phyloP scores from a whole-genome alignment of 164 flowering plant species.

The Nelumbo lutea region DNA sequence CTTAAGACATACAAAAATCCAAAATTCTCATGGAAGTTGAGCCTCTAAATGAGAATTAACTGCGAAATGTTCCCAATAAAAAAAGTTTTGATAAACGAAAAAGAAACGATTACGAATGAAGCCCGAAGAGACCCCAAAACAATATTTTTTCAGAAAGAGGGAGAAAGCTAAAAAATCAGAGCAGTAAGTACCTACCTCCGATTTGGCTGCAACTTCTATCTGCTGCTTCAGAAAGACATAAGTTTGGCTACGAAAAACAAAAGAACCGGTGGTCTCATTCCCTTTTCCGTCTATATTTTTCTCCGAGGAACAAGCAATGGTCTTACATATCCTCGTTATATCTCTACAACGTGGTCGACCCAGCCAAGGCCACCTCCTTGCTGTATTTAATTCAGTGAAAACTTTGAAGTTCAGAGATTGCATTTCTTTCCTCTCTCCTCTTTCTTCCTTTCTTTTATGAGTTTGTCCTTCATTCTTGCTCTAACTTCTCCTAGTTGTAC shows the following conservation, averaged over 20 bases:
- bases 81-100: no score
- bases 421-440: constrained; percentile 21
- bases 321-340: constrained; percentile 17
- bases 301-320: constrained; percentile 46
- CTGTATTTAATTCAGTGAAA: constrained; percentile 27
- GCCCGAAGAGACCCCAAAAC: no score
- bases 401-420: constrained; percentile 39
- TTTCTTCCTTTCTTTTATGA: no score
- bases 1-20: no score
- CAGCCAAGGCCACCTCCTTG: constrained; percentile 5
- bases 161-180: no score
- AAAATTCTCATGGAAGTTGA: no score
- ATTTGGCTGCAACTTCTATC: constrained; percentile 84
- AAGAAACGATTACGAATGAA: no score
- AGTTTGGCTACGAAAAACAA: constrained; percentile 57
- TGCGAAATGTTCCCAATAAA: no score
- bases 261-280: constrained; percentile 32
- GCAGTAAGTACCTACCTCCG: constrained; percentile 50
- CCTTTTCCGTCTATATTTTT: constrained; percentile 29
- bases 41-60: no score
- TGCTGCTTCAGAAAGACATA: constrained; percentile 81
- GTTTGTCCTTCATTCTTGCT: no score
- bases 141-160: no score
- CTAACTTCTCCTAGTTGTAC: no score
- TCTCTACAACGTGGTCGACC: constrained; percentile 4